Evolutionary conservation across 2,329 filamentous ascomycete species (phyloP), one percentile per base, ranked within the genome.

Genomic region (Mollisia scopiformis): DNA sequence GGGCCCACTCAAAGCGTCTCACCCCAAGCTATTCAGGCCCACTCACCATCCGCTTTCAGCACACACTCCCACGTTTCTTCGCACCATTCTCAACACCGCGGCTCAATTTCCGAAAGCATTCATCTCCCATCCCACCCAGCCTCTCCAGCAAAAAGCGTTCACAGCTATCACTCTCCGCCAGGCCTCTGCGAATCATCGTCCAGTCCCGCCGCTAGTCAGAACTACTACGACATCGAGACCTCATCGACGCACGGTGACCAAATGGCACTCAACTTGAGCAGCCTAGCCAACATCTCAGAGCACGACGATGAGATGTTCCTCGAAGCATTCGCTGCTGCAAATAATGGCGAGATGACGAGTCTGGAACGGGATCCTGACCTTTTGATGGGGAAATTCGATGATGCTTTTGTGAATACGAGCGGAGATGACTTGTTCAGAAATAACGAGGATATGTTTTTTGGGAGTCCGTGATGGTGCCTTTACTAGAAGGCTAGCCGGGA

Each of bases 161-260:
- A 72, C 28, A 71, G 83, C 73, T 84, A 80, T 72, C 84, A 82
- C 72, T 84, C 84, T 3, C 83, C 84, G 4, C 85, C 85, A 1
- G 84, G 83, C 62, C 80, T 88, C 30, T 86, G 84, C n/a, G 80
- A 84, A 62, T 84, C 84, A 23, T 84, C 83, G 14, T 87, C 85
- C 25, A 84, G 84, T 3, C 82, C 81, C 28, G 75, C 79, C 21
- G 61, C 69, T 7, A 71, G 68, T 46, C 49, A 63, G 49, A 62
- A 70, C 52, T 69, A 68, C 50, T 74, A 73, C 59, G 71, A 73
- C 39, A 52, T 71, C 8, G 68, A 72, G 39, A 60, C 28, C 16
- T 49, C 43, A 27, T 66, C 66, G 6, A 68, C 66, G 30, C 65
- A 67, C 47, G 68, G 62, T n/a, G 68, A 69, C 27, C 55, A 62